These are phyloP conservation scores for Stephania japonica DNA, from an alignment of 164 flowering plant genomes.

Conservation along the genomic window DNA sequence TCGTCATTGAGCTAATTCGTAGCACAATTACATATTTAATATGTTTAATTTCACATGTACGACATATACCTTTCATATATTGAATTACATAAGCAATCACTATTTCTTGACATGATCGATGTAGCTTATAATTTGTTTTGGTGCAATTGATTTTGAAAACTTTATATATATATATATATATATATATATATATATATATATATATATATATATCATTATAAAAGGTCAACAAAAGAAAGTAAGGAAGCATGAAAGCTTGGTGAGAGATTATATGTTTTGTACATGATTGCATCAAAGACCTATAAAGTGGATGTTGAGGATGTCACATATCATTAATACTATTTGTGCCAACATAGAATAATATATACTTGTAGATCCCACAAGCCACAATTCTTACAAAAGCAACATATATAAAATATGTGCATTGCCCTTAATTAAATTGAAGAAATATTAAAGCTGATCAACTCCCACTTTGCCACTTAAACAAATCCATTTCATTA, in stretches of 20 bases:
- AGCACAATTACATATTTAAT: too few species aligned
- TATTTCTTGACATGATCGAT: too few species aligned
- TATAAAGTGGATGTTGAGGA: constrained; percentile 10
- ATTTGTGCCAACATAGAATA: not conserved
- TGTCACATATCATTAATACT: constrained; percentile 8
- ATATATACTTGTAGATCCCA: not conserved
- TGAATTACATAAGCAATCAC: too few species aligned
- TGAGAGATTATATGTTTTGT: not conserved
- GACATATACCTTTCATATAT: too few species aligned
- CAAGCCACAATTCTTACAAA: not conserved
- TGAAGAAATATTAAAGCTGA: not conserved
- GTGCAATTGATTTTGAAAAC: too few species aligned
- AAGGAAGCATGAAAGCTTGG: not conserved
- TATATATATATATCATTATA: not conserved
- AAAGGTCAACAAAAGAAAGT: not conserved
- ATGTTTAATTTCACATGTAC: too few species aligned
- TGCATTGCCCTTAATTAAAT: not conserved
- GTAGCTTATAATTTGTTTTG: too few species aligned
- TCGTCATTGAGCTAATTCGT: too few species aligned
- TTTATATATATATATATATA: too few species aligned
- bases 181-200: not conserved
- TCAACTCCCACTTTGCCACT: constrained; percentile 19
- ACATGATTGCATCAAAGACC: constrained; percentile 10
- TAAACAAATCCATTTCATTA: constrained; percentile 21
- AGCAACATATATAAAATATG: not conserved